Evolutionary conservation across 257 asterid genomes (phyloP), one percentile per base, ranked within the genome.

Genomic region (Solanum pimpinellifolium): DNA sequence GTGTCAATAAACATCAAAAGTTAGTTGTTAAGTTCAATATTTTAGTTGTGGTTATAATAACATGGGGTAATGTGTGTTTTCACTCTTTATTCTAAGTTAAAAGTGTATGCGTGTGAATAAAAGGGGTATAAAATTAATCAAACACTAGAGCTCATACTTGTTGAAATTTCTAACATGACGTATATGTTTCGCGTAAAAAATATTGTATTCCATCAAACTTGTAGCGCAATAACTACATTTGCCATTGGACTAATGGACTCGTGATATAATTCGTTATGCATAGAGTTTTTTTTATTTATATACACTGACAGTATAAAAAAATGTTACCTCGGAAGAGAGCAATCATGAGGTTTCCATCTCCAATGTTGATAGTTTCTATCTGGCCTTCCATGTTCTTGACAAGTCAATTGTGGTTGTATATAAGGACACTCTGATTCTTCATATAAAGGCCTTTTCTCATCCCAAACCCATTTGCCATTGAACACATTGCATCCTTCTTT

Each of bases 331-430:
- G 99, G 98, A 86, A 97, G 93, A 23, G 92, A 87, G 78, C 99
- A 97, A 20, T 89, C 94, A 87, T 92, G 92, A 78, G 99, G 99
- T 89, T 97, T 95, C 99, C 99, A 97, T 91, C 98, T 91, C 99
- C 99, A 94, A 6, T 90, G 89, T 68, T 90, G 99, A 59, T 97
- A 95, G 37, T 91, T 96, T 81, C 86, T 95, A 8, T 97, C 99
- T 31, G 98, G 99, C 20, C 98, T 95, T 90, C 97, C 98, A 65
- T 91, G 98, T 52, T 92, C 95, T 85, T 89, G 98, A 80, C 99
- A 97, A 23, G 99, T 94, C 87, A 95, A 90, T 94, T 97, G 99
- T 25, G 98, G 99, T 87, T 93, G 98, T 21, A 97, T 96, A 72
- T 96, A 97, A 11, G 98, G 99, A 41, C 99, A 97, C 60, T 97